Base-by-base conservation (phyloP, 202 grass and related monocot species). In the Schoenoplectus tabernaemontani region DNA sequence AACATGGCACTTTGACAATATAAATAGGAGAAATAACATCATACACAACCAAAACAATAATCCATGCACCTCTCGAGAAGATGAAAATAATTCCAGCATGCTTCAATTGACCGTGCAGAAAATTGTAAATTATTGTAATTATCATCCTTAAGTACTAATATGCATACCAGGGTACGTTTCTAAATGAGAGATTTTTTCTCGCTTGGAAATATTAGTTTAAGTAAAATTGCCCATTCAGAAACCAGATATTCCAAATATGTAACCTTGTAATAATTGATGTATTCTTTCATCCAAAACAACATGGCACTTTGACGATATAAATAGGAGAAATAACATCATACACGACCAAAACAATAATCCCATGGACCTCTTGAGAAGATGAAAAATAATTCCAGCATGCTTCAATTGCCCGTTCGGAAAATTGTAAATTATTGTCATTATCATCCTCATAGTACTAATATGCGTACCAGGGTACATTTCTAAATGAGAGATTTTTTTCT, bases 221-320 rank as follows among this genome's bases (percentile, higher is more conserved):
- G 26, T 51, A n/a, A 53, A 70, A 32, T 48, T 8, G n/a, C n/a
- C n/a, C n/a, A n/a, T n/a, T n/a, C n/a, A n/a, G n/a, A n/a, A 80
- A 85, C 57, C 56, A 85, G 1, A 38, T 17, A 71, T 33, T 73
- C 44, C 13, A 51, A 53, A 50, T 23, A 33, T 73, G 34, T 6
- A 50, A 73, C 44, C 46, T 34, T n/a, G 78, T 83, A 81, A 16
- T 24, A 33, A 17, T 17, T 64, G 43, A 20, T 80, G 61, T 43
- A 82, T 85, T 85, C 56, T 47, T 62, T 77, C n/a, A 59, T 11
- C 41, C 57, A 68, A 16, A 7, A 57, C 0, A 62, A 64, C 12
- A 5, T 54, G 4, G 50, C 50, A 70, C 41, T 24, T 1, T 24
- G 41, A 70, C 20, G 11, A 26, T 3, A 24, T 6, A 39, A 23